phyloP scores from a whole-genome alignment of 805 yeast genomes.

The Candida patagonica region DNA sequence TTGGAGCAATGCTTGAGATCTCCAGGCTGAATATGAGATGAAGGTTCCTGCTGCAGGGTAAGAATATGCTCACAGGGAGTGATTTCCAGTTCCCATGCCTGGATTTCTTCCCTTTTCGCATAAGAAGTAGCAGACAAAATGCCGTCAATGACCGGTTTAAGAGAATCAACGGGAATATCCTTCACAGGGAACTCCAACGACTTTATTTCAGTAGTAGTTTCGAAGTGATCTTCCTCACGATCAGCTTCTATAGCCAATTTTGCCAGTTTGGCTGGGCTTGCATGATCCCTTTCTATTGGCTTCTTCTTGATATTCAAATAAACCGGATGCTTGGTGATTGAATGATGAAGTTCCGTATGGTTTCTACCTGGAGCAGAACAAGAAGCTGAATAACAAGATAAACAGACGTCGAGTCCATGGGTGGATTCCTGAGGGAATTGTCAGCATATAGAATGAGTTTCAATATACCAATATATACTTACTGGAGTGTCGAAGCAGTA shows the following conservation, averaged over 20 bases:
- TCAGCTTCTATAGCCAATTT: constrained; percentile 61
- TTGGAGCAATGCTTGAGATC: constrained; percentile 25
- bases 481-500: constrained; percentile 68
- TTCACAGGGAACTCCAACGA: constrained; percentile 25
- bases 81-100: constrained; percentile 89
- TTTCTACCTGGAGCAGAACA: constrained; percentile 56
- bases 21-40: constrained; percentile 7
- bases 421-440: constrained; percentile 28
- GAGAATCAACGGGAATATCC: constrained; percentile 13
- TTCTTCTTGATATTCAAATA: constrained; percentile 52
- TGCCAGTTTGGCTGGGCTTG: constrained; percentile 39
- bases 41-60: constrained; percentile 36
- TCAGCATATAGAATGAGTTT: constrained; percentile 15
- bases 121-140: constrained; percentile 52
- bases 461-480: constrained; percentile 11
- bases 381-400: constrained; percentile 45
- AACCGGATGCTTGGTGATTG: constrained; percentile 41
- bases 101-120: constrained; percentile 55
- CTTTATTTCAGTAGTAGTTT: constrained; percentile 36
- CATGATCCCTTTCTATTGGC: constrained; percentile 17
- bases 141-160: constrained; percentile 31
- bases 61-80: constrained; percentile 69
- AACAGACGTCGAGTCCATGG: constrained; percentile 65
- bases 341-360: constrained; percentile 51
- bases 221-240: constrained; percentile 53